Evolutionary conservation across 2,329 filamentous ascomycete genomes (phyloP).

Genomic region (Hypoxylon sp.): DNA sequence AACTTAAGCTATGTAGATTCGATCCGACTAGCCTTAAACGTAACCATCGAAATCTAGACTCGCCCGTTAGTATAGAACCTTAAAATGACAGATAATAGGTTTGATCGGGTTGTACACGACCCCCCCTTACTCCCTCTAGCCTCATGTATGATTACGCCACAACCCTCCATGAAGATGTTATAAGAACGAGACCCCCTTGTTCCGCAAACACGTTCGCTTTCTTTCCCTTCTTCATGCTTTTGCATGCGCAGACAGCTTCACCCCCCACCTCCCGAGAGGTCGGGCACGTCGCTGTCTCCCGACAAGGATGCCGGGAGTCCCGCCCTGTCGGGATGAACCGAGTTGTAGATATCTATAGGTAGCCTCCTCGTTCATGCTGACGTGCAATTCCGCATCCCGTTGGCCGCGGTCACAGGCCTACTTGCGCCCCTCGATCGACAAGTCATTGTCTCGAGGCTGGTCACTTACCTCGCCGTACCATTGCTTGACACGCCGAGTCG

Average conservation of each 20-base stretch:
- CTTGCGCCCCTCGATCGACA: slow-evolving; percentile 36
- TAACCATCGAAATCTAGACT: slow-evolving; percentile 9
- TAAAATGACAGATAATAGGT: slow-evolving; percentile 24
- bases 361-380: slow-evolving; percentile 42
- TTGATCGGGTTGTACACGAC: slow-evolving; percentile 23
- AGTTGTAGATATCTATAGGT: slow-evolving; percentile 34
- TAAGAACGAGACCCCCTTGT: slow-evolving; percentile 10
- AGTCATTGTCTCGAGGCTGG: slow-evolving; percentile 36
- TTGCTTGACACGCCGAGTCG: slow-evolving; percentile 35
- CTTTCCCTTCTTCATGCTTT: slow-evolving; percentile 39
- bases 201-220: not conserved
- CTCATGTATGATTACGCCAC: slow-evolving; percentile 32
- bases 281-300: slow-evolving; percentile 52
- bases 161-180: slow-evolving; percentile 30
- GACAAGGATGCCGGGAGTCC: slow-evolving; percentile 38
- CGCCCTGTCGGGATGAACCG: slow-evolving; percentile 35
- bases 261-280: slow-evolving; percentile 50
- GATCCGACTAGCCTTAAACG: not conserved
- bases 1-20: not conserved
- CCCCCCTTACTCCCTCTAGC: slow-evolving; percentile 27
- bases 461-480: not conserved
- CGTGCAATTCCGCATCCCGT: slow-evolving; percentile 35
- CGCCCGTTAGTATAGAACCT: slow-evolving; percentile 10
- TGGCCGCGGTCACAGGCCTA: slow-evolving; percentile 37
- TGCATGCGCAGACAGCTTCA: slow-evolving; percentile 48